A percentile compares a stretch with the other conserved stretches of the same genome.
Conservation (phyloP, 495 filamentous ascomycete species). For the Hypoxylon intermedium region DNA sequence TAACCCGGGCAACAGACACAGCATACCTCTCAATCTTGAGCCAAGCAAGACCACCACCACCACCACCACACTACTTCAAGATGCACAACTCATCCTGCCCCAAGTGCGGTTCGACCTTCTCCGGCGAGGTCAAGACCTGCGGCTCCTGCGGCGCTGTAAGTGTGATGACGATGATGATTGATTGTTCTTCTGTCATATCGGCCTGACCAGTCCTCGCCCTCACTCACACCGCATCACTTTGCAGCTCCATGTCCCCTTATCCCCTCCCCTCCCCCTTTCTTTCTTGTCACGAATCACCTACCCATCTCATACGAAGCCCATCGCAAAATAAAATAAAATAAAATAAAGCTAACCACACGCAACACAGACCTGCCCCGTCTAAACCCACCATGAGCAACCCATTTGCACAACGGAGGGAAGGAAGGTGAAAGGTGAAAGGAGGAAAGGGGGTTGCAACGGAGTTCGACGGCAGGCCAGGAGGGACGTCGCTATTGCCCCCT, state of each 20-base stretch:
- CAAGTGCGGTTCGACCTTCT: constrained; percentile 55
- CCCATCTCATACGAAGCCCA: neutral
- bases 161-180: no score
- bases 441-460: no score
- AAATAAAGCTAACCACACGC: no score
- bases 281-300: neutral
- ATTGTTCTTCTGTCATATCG: neutral
- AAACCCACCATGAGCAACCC: constrained; percentile 16
- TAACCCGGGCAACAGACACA: neutral
- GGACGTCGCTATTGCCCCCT: no score
- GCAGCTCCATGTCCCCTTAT: neutral
- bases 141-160: constrained; percentile 58
- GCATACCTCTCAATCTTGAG: neutral
- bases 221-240: no score
- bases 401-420: neutral
- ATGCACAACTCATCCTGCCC: constrained; percentile 58
- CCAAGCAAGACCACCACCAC: neutral
- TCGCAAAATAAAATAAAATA: neutral
- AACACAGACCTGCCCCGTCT: constrained; percentile 42
- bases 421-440: no score
- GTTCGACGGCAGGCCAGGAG: neutral
- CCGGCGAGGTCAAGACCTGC: constrained; percentile 54
- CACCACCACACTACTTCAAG: constrained; percentile 19
- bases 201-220: neutral
- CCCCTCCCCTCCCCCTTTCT: neutral